Evolutionary conservation across 78 protist genomes (phyloP).

Genomic region (Pelomyxa schiedti): DNA sequence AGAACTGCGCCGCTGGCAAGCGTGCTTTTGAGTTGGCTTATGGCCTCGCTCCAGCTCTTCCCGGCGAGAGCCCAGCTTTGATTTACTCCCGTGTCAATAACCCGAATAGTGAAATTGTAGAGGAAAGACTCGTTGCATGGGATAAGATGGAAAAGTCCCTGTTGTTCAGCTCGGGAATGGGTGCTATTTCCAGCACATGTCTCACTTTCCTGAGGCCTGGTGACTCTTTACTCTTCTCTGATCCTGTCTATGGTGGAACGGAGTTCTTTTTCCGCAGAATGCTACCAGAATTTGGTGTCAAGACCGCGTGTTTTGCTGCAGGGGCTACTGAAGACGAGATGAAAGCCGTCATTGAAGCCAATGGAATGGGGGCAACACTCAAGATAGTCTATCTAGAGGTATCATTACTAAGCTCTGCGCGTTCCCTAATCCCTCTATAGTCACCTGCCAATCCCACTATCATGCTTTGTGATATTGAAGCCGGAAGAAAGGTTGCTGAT

Average conservation of each 20-base stretch:
- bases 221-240: not conserved
- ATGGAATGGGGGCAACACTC: not conserved
- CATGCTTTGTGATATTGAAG: slow-evolving; percentile 68
- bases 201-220: not conserved
- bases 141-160: not conserved
- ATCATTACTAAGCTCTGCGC: too few species aligned
- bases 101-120: not conserved
- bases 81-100: not conserved
- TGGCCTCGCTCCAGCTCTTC: not conserved
- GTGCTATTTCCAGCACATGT: not conserved
- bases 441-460: slow-evolving; percentile 89
- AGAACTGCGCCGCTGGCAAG: not conserved
- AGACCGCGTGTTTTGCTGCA: not conserved
- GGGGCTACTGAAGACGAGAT: not conserved
- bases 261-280: not conserved
- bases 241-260: not conserved
- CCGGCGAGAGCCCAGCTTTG: not conserved
- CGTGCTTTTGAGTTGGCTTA: not conserved
- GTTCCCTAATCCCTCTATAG: slow-evolving; percentile 65
- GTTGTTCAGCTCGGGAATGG: not conserved
- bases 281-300: not conserved
- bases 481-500: slow-evolving; percentile 32
- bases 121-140: not conserved
- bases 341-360: not conserved
- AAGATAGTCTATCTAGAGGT: too few species aligned